A percentile compares a stretch with the other conserved stretches of the same genome.
These are phyloP conservation scores for Batrachochytrium dendrobatidis DNA, from an alignment of 371 early-diverging fungal species.

Conservation along the genomic window DNA sequence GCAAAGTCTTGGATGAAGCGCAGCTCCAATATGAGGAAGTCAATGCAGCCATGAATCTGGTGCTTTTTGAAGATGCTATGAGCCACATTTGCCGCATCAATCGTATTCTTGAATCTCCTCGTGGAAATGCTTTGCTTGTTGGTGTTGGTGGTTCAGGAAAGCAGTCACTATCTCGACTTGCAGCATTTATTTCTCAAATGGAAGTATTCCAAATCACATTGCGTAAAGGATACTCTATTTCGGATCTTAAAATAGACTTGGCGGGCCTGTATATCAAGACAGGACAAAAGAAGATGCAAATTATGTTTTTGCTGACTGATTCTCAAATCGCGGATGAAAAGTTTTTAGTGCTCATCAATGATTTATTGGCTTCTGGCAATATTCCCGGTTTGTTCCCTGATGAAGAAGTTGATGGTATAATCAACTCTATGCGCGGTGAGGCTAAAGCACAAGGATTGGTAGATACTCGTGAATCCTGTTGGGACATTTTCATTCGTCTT, in stretches of 20 bases:
- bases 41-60: slow-evolving; percentile 53
- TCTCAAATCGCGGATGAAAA: slow-evolving; percentile 57
- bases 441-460: slow-evolving; percentile 49
- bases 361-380: slow-evolving; percentile 53
- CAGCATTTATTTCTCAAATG: slow-evolving; percentile 53
- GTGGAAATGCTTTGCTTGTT: slow-evolving; percentile 53
- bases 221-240: slow-evolving; percentile 48
- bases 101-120: slow-evolving; percentile 50
- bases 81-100: slow-evolving; percentile 53
- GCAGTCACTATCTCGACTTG: slow-evolving; percentile 48
- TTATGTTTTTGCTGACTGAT: slow-evolving; percentile 55
- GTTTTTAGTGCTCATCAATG: slow-evolving; percentile 55
- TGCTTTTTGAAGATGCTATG: slow-evolving; percentile 60
- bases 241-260: slow-evolving; percentile 49
- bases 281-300: slow-evolving; percentile 50
- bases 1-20: slow-evolving; percentile 48
- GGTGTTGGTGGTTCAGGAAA: slow-evolving; percentile 59
- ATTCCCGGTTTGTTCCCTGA: slow-evolving; percentile 57
- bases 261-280: slow-evolving; percentile 48
- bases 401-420: slow-evolving; percentile 54
- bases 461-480: slow-evolving; percentile 54
- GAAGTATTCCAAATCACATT: slow-evolving; percentile 57
- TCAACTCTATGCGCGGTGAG: slow-evolving; percentile 52
- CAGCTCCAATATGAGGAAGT: slow-evolving; percentile 53
- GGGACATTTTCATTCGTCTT: slow-evolving; percentile 52